Conservation (phyloP, 371 early-diverging fungal species). For the Furculomyces boomerangus region DNA sequence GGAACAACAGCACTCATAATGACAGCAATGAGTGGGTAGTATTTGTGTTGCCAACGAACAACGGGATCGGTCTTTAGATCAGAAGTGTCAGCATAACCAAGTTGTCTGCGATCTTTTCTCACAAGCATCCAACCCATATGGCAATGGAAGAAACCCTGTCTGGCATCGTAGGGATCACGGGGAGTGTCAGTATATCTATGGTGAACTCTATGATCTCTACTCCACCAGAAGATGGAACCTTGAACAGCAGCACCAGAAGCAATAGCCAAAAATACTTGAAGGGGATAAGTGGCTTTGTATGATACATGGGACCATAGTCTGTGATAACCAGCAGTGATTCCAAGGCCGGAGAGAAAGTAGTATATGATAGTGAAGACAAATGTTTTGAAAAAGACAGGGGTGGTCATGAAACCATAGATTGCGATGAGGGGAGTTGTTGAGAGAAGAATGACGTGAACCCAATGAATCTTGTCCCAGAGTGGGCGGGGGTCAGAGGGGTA, state of each 20-base stretch:
- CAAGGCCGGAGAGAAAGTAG: constrained; percentile 71
- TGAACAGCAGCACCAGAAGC: constrained; percentile 60
- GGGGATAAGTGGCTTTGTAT: constrained; percentile 37
- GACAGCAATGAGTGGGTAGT: constrained; percentile 53
- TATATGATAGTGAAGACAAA: constrained; percentile 51
- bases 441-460: constrained; percentile 58
- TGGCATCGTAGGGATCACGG: constrained; percentile 77
- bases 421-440: constrained; percentile 57
- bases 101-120: constrained; percentile 42
- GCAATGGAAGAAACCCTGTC: constrained; percentile 66
- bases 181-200: constrained; percentile 86
- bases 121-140: constrained; percentile 87
- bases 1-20: constrained; percentile 58
- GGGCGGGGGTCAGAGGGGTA: constrained; percentile 16
- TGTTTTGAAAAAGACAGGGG: constrained; percentile 45
- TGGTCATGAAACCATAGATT: constrained; percentile 56
- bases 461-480: constrained; percentile 35
- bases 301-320: constrained; percentile 64
- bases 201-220: constrained; percentile 73
- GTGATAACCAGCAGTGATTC: constrained; percentile 86
- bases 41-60: constrained; percentile 65
- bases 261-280: constrained; percentile 39
- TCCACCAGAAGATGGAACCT: constrained; percentile 75
- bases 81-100: constrained; percentile 65
- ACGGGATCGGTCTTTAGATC: constrained; percentile 65